phyloP scores from a whole-genome alignment of 345 rosid species.

The Heritiera littoralis region DNA sequence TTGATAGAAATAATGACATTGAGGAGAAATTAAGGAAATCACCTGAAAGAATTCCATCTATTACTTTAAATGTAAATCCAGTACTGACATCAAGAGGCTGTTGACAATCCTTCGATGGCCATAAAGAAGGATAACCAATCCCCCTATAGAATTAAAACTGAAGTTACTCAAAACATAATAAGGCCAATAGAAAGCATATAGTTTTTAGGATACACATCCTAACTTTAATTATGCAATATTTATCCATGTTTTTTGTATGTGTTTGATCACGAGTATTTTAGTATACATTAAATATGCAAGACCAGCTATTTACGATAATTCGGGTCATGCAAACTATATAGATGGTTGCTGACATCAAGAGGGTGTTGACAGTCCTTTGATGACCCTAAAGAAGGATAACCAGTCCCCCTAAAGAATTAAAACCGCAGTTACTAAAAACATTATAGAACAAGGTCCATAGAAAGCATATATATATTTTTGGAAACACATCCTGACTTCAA shows the following conservation, averaged over 20 bases:
- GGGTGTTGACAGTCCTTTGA: too few species aligned
- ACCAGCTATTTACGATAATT: neutral
- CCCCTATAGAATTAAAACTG: conserved; percentile 45
- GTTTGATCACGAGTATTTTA: neutral
- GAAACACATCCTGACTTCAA: too few species aligned
- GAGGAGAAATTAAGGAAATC: neutral
- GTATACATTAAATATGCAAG: neutral
- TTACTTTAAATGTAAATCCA: conserved; percentile 63
- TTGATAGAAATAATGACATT: neutral
- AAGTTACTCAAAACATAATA: neutral
- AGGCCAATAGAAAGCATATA: neutral
- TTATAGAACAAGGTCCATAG: neutral
- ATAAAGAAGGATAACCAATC: conserved; percentile 60
- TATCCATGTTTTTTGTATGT: neutral
- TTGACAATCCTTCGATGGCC: conserved; percentile 72
- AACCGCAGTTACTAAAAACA: neutral
- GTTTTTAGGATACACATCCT: neutral
- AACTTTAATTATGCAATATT: too few species aligned
- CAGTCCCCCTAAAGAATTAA: too few species aligned
- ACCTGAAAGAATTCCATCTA: conserved; percentile 84
- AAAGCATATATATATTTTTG: neutral
- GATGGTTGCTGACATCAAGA: neutral
- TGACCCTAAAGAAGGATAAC: too few species aligned
- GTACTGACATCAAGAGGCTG: conserved; percentile 76
- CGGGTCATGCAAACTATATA: neutral